phyloP scores from a whole-genome alignment of 2,329 filamentous ascomycete genomes.

The Trichoderma guizhouense region DNA sequence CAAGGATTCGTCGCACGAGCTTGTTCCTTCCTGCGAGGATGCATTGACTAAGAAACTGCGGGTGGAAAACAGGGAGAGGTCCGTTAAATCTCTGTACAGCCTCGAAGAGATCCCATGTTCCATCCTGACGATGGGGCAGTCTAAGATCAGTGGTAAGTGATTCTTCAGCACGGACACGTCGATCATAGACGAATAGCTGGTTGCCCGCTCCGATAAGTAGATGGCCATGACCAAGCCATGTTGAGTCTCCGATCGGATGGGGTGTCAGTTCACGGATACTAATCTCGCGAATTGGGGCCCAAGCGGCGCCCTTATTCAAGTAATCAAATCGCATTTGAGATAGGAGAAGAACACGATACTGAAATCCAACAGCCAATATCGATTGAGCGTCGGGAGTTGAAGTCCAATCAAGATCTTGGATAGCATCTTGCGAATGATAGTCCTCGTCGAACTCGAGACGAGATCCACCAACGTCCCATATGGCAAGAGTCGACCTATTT shows the following conservation, averaged over 20 bases:
- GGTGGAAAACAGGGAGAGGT: slow-evolving; percentile 85
- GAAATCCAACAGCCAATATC: slow-evolving; percentile 87
- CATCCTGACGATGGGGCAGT: slow-evolving; percentile 46
- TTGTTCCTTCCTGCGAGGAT: slow-evolving; percentile 74
- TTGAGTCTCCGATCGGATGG: slow-evolving; percentile 88
- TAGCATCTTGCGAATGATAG: slow-evolving; percentile 68
- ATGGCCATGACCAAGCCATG: slow-evolving; percentile 82
- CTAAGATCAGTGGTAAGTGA: slow-evolving; percentile 53
- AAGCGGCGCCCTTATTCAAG: slow-evolving; percentile 81
- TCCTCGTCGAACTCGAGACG: slow-evolving; percentile 78
- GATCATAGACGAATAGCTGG: slow-evolving; percentile 81
- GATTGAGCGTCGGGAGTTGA: slow-evolving; percentile 86
- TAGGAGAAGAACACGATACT: slow-evolving; percentile 77
- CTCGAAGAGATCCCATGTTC: slow-evolving; percentile 70
- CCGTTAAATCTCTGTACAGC: slow-evolving; percentile 82
- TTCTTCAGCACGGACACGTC: slow-evolving; percentile 64
- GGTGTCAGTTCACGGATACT: slow-evolving; percentile 77
- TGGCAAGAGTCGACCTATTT: slow-evolving; percentile 70
- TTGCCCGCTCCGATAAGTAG: slow-evolving; percentile 88
- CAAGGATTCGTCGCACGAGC: slow-evolving; percentile 69
- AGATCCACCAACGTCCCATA: slow-evolving; percentile 83
- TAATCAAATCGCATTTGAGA: slow-evolving; percentile 91
- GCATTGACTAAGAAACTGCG: slow-evolving; percentile 83
- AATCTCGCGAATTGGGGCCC: slow-evolving; percentile 81
- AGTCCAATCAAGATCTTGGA: slow-evolving; percentile 90